phyloP scores from a whole-genome alignment of 2,329 filamentous ascomycete species.

The Onygena corvina region DNA sequence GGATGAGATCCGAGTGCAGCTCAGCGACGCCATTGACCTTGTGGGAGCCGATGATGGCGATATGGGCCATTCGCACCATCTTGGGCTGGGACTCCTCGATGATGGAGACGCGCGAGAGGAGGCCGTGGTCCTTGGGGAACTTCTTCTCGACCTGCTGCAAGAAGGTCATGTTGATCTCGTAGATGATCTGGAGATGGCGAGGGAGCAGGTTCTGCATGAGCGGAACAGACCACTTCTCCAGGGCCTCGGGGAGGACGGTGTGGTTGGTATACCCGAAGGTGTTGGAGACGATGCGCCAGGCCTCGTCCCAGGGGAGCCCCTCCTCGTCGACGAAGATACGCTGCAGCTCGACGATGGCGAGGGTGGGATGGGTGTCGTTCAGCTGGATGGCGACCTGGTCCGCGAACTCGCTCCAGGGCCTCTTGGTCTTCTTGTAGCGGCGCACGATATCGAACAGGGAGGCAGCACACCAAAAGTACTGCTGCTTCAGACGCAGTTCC shows the following conservation, averaged over 20 bases:
- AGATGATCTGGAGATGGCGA: slow-evolving; percentile 91
- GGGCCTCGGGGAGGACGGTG: slow-evolving; percentile 87
- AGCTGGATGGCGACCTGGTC: slow-evolving; percentile 95
- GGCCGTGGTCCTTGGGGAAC: slow-evolving; percentile 79
- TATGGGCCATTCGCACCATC: slow-evolving; percentile 94
- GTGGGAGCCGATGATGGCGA: slow-evolving; percentile 93
- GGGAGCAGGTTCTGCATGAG: slow-evolving; percentile 86
- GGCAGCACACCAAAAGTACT: slow-evolving; percentile 99
- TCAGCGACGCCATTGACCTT: slow-evolving; percentile 99
- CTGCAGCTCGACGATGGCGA: slow-evolving; percentile 91
- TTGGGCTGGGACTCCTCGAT: slow-evolving; percentile 95
- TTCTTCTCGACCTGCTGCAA: slow-evolving; percentile 78
- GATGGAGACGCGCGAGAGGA: slow-evolving; percentile 80
- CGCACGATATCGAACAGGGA: slow-evolving; percentile 93
- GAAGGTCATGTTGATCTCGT: slow-evolving; percentile 94
- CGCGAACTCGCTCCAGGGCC: slow-evolving; percentile 80
- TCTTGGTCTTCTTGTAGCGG: slow-evolving; percentile 93
- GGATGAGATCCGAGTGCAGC: slow-evolving; percentile 93
- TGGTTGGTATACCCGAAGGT: slow-evolving; percentile 98
- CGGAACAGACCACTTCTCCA: slow-evolving; percentile 97
- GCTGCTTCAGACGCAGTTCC: slow-evolving; percentile 93
- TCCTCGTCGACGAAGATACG: slow-evolving; percentile 83
- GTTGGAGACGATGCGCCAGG: slow-evolving; percentile 67
- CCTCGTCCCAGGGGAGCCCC: slow-evolving; percentile 82
- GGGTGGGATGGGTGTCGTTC: slow-evolving; percentile 93